These are phyloP conservation scores for Suillus brevipes DNA, from an alignment of 768 basidiomycete genomes.

Conservation along the genomic window DNA sequence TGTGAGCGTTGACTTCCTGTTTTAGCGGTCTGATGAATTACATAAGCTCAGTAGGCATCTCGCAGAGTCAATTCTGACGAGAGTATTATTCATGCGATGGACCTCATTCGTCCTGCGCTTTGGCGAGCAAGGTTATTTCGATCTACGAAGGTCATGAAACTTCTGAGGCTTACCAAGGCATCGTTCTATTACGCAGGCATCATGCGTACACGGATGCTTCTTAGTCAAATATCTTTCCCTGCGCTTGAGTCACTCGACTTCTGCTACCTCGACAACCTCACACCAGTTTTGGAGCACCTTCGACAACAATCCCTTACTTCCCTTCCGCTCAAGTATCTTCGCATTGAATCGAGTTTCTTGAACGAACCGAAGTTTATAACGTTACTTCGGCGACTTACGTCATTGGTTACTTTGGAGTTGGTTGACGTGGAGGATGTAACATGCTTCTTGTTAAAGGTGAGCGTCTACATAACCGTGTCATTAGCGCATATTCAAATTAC, in stretches of 20 bases:
- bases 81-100: no score
- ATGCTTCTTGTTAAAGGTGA: conserved; percentile 66
- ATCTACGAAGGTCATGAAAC: conserved; percentile 39
- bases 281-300: conserved; percentile 64
- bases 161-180: conserved; percentile 64
- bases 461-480: conserved; percentile 2
- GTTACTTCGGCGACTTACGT: conserved; percentile 63
- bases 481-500: conserved; percentile 15
- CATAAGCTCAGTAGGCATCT: no score
- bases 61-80: no score
- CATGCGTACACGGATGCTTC: conserved; percentile 60
- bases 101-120: no score
- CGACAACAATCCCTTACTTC: conserved; percentile 71
- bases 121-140: no score
- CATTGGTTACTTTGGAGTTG: conserved; percentile 66
- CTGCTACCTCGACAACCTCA: conserved; percentile 75
- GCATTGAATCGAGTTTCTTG: conserved; percentile 75
- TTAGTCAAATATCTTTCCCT: conserved; percentile 69
- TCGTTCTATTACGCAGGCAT: conserved; percentile 83
- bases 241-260: conserved; percentile 70
- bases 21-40: no score
- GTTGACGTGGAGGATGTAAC: conserved; percentile 78
- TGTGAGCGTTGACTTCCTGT: no score
- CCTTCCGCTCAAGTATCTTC: conserved; percentile 65
- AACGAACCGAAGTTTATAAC: conserved; percentile 71